Evolutionary conservation across 164 flowering plant species (phyloP), one percentile per base, ranked within the genome.

Genomic region (Chloranthus sessilifolius): DNA sequence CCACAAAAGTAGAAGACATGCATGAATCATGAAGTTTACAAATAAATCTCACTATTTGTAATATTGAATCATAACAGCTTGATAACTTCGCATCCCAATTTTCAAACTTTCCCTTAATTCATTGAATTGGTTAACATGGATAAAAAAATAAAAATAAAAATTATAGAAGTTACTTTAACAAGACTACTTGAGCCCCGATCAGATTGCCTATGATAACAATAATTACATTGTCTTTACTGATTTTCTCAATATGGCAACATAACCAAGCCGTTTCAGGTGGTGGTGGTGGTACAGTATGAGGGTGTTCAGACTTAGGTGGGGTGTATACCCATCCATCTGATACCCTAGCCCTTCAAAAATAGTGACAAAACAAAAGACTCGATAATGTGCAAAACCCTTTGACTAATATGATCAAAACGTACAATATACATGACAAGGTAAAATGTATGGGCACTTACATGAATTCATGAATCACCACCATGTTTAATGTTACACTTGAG

Each of bases 401-500:
- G 17, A 33, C 14, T 17, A 8, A 50, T 50, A 3, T 28, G n/a
- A 29, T 29, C 29, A 31, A 23, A 28, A 27, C 25, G 9, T 50
- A 59, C 56, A 57, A 11, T 5, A 52, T 46, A 46, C 49, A 47
- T 37, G 40, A 30, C 29, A 21, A 28, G 5, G 43, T 20, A n/a
- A 34, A 19, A 31, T 31, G 23, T 43, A 22, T 39, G 31, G 41
- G 10, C 16, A 37, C 46, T 43, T 41, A 44, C 34, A 52, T 34
- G 24, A 43, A 29, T 2, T 33, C 50, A 56, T 10, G 36, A 15
- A 24, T 40, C 37, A 15, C 31, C 19, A 10, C 34, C 58, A 24
- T 29, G 43, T 47, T 35, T 23, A 11, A 31, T 43, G 49, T 38
- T 25, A 37, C 40, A 36, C 24, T 59, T 41, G 39, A 7, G 8